A percentile compares a stretch with the other conserved stretches of the same genome.
Conservation (phyloP, 78 protist genomes). For the Dictyostelium capitatum region DNA sequence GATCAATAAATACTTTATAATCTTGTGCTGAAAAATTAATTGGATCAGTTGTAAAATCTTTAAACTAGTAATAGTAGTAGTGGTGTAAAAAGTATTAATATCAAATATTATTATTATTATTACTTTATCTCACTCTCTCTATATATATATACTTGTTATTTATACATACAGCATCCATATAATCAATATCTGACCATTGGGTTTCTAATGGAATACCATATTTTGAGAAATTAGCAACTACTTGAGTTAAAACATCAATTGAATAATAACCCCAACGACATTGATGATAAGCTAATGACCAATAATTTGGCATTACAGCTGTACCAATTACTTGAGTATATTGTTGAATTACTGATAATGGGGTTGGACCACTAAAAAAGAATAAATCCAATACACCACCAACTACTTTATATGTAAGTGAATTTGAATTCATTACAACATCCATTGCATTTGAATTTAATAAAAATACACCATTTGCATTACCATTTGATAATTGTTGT, state of each 20-base stretch:
- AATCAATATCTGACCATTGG: slow-evolving; percentile 90
- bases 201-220: slow-evolving; percentile 86
- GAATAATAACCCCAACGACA: slow-evolving; percentile 91
- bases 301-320: slow-evolving; percentile 84
- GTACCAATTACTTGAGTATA: slow-evolving; percentile 82
- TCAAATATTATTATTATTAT: too few relatives aligned
- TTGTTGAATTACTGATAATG: slow-evolving; percentile 79
- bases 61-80: slow-evolving; percentile 1
- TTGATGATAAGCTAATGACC: slow-evolving; percentile 91
- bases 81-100: neutral
- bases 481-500: slow-evolving; percentile 41
- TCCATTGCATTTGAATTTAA: slow-evolving; percentile 87
- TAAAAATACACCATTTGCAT: slow-evolving; percentile 85
- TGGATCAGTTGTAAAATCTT: slow-evolving; percentile 89
- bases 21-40: slow-evolving; percentile 57
- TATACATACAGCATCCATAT: slow-evolving; percentile 32
- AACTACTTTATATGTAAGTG: slow-evolving; percentile 62
- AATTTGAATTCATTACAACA: slow-evolving; percentile 30
- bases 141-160: too few relatives aligned
- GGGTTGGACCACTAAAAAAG: slow-evolving; percentile 87
- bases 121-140: too few relatives aligned
- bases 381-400: slow-evolving; percentile 91
- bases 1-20: slow-evolving; percentile 38
- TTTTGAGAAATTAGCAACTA: slow-evolving; percentile 50
- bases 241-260: slow-evolving; percentile 65